Evolutionary conservation across 306 rosid genomes (phyloP), one percentile per base, ranked within the genome.

Genomic region (Amphicarpaea edgeworthii): DNA sequence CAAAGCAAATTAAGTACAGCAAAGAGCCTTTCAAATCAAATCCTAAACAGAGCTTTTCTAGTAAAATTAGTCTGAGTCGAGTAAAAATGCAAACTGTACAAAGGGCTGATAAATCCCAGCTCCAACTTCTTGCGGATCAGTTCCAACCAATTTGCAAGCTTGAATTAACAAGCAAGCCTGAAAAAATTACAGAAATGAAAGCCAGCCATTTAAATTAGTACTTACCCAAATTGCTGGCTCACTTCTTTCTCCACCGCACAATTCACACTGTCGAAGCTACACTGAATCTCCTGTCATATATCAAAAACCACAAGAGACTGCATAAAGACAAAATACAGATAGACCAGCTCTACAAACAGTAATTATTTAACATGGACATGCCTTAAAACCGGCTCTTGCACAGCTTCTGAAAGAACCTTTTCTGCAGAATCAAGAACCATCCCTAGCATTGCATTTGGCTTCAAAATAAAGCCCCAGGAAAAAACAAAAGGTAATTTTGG

Each of bases 211-310:
- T 80, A 83, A 86, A 81, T 73, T 70, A 78, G 78, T 72, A 93
- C 97, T 93, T 89, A 91, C 98, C 95, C 68, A 72, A 83, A 69
- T 73, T 72, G 86, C 88, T 90, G 90, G 91, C 90, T 85, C 86
- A 64, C 78, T 64, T 54, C 72, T 66, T 68, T 50, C 60, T 16
- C 62, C 42, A 32, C 30, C 2, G 59, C 66, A 12, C n/a, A 34
- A 57, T 37, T 12, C 69, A 28, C 3, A 83, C 91, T 8, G 77
- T 76, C 3, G 92, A 77, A 11, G 91, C 75, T 64, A 90, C 45
- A 53, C 90, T 76, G 73, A 85, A 50, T 81, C 96, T 93, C 88
- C 87, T 83, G 86, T 30, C 17, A 66, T 30, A 49, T 53, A 49
- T 9, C 61, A 70, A 70, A 79, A 79, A 30, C 8, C 65, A 64